phyloP scores from a whole-genome alignment of 1,139 yeast genomes.

The Williopsis jadinii region DNA sequence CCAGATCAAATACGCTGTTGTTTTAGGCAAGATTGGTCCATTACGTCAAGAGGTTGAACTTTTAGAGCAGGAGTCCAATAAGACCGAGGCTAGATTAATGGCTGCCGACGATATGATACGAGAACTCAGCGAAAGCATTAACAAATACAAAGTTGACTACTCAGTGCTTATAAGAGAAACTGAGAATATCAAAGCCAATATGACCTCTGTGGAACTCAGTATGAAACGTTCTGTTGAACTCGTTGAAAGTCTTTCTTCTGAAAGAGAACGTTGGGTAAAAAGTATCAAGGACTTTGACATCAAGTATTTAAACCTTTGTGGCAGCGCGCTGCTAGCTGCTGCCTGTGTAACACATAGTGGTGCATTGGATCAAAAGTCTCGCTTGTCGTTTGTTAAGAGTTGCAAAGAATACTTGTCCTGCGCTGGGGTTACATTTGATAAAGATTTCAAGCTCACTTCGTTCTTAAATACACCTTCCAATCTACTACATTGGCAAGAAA shows the following conservation, averaged over 20 bases:
- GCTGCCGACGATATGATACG: conserved; percentile 78
- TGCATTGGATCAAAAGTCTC: conserved; percentile 42
- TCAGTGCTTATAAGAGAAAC: conserved; percentile 70
- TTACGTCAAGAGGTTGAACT: conserved; percentile 55
- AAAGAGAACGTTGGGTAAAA: conserved; percentile 69
- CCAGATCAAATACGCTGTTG: conserved; percentile 64
- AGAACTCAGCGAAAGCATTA: conserved; percentile 68
- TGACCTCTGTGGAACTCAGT: conserved; percentile 53
- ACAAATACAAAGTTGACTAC: conserved; percentile 58
- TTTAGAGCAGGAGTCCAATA: conserved; percentile 54
- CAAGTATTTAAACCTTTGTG: conserved; percentile 45
- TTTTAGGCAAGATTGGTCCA: conserved; percentile 70
- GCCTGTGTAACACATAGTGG: conserved; percentile 63
- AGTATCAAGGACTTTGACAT: conserved; percentile 45
- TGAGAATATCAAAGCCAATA: conserved; percentile 67
- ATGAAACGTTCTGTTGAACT: conserved; percentile 58
- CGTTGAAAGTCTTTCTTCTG: conserved; percentile 57
- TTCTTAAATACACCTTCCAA: conserved; percentile 37
- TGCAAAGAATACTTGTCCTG: conserved; percentile 39
- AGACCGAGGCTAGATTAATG: conserved; percentile 58
- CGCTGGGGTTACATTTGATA: conserved; percentile 38
- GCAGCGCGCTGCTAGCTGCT: conserved; percentile 59
- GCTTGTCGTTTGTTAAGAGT: conserved; percentile 31
- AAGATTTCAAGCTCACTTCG: conserved; percentile 28
- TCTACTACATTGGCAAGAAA: conserved; percentile 42